Evolutionary conservation across 768 basidiomycete species (phyloP).

Genomic region (Boletus eberwhitei): DNA sequence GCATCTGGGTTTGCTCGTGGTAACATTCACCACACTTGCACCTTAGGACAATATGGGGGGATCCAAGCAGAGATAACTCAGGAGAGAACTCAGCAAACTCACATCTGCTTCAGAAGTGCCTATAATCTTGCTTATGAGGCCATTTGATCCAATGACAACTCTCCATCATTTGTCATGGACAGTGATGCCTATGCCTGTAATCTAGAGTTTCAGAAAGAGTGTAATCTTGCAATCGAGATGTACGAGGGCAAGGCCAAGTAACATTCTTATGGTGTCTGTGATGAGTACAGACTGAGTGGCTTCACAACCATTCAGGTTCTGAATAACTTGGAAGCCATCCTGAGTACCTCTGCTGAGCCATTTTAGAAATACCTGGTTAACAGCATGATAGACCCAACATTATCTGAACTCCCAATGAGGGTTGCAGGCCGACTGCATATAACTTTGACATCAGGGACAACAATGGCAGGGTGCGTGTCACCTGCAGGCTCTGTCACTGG

Average conservation of each 20-base stretch:
- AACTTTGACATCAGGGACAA: background rate
- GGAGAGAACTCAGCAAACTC: background rate
- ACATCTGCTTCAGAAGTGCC: background rate
- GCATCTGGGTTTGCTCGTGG: background rate
- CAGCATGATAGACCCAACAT: no score
- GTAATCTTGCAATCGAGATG: background rate
- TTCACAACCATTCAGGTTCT: background rate
- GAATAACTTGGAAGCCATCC: no score
- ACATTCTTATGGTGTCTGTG: background rate
- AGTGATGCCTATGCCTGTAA: background rate
- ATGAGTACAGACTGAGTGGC: conserved; percentile 7
- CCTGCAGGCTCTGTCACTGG: background rate
- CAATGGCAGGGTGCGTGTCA: background rate
- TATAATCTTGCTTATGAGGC: conserved; percentile 2
- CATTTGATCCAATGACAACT: background rate
- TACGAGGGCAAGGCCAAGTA: conserved; percentile 1
- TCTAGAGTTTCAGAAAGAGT: background rate
- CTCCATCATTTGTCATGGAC: background rate
- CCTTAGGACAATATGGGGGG: background rate
- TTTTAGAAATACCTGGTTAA: no score
- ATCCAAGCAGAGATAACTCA: background rate
- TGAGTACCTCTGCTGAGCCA: no score
- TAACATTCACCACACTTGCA: background rate
- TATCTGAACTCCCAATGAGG: background rate
- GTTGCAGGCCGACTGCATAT: background rate